Evolutionary conservation across 2,329 filamentous ascomycete species (phyloP), one percentile per base, ranked within the genome.

Genomic region (Cladophialophora chaetospira): DNA sequence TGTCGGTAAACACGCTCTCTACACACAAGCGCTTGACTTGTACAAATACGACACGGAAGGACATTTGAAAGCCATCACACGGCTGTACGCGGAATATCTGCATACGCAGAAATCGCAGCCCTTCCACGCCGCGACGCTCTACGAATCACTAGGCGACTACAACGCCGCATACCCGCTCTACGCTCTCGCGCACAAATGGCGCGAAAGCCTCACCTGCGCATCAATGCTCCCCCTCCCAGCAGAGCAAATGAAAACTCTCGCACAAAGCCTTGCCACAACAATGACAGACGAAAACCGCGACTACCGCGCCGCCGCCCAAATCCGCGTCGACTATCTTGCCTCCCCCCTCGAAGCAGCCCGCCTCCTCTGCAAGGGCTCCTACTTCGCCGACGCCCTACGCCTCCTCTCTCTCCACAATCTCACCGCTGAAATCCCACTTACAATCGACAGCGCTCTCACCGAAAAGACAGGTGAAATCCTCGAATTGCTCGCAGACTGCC

Each of bases 401-500:
- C 77, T 95, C 21, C 81, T 88, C 31, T 81, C 83, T 3, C 79
- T 87, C 3, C 81, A 84, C 60, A 74, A 76, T 2, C 81, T 83
- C 13, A 74, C 82, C 0, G 77, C 11, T 4, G 81, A 95, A 4
- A 80, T 97, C 29, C 74, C 76, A 25, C 74, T 81, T 0, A 82
- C 89, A 52, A 80, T 99, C 11, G 93, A 99, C 69, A 73, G 82
- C 0, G 89, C 88, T 1, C 84, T 99, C 4, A 82, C 86, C 3
- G 93, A 97, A 56, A 86, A 89, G 1, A 86, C 94, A 55, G 87
- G 88, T 19, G 85, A 83, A 51, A 92, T 88, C 67, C 96, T 91
- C 0, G 94, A 97, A 70, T 86, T 97, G 58, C 83, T 99, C 9
- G 91, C 94, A 1, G 94, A 99, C 71, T 97, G 93, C 82, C 91